phyloP scores from a whole-genome alignment of 2,329 filamentous ascomycete genomes.

The Epichloe scottii region DNA sequence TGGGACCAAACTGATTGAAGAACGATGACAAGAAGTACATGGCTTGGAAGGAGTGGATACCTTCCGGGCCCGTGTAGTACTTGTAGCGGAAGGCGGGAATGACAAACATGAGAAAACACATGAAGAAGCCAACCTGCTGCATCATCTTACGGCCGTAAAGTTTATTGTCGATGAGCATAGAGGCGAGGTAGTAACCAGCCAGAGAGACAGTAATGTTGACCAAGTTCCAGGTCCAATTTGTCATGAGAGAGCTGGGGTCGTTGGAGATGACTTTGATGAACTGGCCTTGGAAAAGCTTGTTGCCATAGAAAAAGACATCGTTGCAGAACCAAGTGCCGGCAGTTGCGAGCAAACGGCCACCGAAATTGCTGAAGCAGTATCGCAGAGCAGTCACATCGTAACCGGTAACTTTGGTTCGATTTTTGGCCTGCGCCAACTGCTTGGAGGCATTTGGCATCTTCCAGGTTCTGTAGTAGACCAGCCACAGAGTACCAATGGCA shows the following conservation, averaged over 20 bases:
- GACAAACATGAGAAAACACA: conserved; percentile 88
- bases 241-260: conserved; percentile 60
- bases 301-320: conserved; percentile 98
- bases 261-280: conserved; percentile 77
- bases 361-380: conserved; percentile 71
- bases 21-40: conserved; percentile 98
- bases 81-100: conserved; percentile 80
- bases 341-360: conserved; percentile 74
- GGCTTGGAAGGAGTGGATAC: conserved; percentile 83
- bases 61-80: conserved; percentile 60
- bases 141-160: conserved; percentile 92
- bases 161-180: conserved; percentile 87
- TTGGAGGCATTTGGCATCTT: conserved; percentile 86
- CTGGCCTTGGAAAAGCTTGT: conserved; percentile 90
- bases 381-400: conserved; percentile 80
- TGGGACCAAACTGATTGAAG: conserved; percentile 98
- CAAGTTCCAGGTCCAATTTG: conserved; percentile 83
- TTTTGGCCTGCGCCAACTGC: conserved; percentile 72
- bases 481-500: conserved; percentile 81
- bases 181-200: conserved; percentile 79
- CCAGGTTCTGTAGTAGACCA: conserved; percentile 90
- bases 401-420: conserved; percentile 74
- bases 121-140: conserved; percentile 87
- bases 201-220: conserved; percentile 82
- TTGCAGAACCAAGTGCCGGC: conserved; percentile 89